Evolutionary conservation across 768 basidiomycete species (phyloP), one percentile per base, ranked within the genome.

Genomic region (Gloeostereum incarnatum): DNA sequence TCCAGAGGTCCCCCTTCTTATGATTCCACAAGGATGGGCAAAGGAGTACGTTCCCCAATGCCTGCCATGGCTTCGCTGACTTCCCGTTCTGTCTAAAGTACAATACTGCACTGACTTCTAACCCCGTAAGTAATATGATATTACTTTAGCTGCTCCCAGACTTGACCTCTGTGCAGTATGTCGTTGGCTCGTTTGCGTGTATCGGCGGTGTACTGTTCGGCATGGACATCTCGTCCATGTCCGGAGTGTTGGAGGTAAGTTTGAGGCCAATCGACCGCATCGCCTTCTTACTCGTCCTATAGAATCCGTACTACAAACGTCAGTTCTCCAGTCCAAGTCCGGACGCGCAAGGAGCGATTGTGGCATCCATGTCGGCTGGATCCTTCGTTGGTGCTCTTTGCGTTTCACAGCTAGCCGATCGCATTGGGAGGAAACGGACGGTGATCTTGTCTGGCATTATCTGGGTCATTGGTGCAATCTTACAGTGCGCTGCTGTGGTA

Each of bases 221-320:
- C 55, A 54, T 86, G 62, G 83, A 86, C 65, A 83, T 86, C 51
- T 81, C 81, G 49, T 85, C 81, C 52, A 85, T 85, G 82, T 81
- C 82, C 36, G 81, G 78, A 6, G 80, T 85, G 36, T 58, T 85
- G 47, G 79, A 54, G 39, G 74, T 76, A 47, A 43, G 62, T 53
- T 3, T 13, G 31, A 6, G 13, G 3, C 38, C 27, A 14, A n/a
- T n/a, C n/a, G n/a, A n/a, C n/a, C n/a, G 5, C 13, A 19, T 39
- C 7, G 24, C n/a, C 32, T n/a, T 25, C 33, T 23, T 10, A 10
- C 21, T 5, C 18, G 17, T 36, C 13, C 2, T 38, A 4, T 35
- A 69, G 65, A 71, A 69, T 41, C 48, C 56, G 10, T 46, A 53
- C 14, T 71, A 71, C 40, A 47, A 60, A 16, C 48, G 39, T 5